These are phyloP conservation scores for Paecilomyces sp. DNA, from an alignment of 2,329 filamentous ascomycete species.

Conservation along the genomic window DNA sequence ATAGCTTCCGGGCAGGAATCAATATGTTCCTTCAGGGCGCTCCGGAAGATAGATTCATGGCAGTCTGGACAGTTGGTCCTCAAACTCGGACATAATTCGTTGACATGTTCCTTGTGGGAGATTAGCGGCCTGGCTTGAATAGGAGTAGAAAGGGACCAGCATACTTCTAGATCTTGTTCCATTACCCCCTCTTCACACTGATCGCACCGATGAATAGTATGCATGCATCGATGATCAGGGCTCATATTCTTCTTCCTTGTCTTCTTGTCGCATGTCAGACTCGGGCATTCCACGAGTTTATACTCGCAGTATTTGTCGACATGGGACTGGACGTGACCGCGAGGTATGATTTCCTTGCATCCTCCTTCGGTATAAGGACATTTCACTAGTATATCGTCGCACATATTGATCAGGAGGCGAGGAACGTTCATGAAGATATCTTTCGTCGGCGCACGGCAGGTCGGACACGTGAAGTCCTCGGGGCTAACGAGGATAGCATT, in stretches of 20 bases:
- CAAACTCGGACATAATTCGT: slow-evolving; percentile 28
- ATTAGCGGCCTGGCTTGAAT: slow-evolving; percentile 2
- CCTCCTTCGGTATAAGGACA: slow-evolving; percentile 51
- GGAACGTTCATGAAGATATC: slow-evolving; percentile 39
- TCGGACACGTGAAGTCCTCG: slow-evolving; percentile 45
- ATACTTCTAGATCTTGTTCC: slow-evolving; percentile 47
- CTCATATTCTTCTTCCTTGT: slow-evolving; percentile 51
- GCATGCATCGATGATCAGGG: slow-evolving; percentile 44
- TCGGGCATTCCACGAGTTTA: slow-evolving; percentile 47
- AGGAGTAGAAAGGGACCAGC: slow-evolving; percentile 7
- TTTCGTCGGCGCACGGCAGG: slow-evolving; percentile 44
- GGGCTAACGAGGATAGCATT: slow-evolving; percentile 23
- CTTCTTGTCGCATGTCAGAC: slow-evolving; percentile 42
- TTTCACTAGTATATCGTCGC: slow-evolving; percentile 53
- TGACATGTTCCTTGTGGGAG: slow-evolving; percentile 25
- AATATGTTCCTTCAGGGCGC: slow-evolving; percentile 27
- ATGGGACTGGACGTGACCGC: slow-evolving; percentile 53
- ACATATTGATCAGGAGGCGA: slow-evolving; percentile 53
- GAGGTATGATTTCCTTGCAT: slow-evolving; percentile 47
- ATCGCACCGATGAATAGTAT: slow-evolving; percentile 46
- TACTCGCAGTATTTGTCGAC: slow-evolving; percentile 55
- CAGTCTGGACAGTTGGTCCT: slow-evolving; percentile 32
- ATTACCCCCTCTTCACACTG: slow-evolving; percentile 48
- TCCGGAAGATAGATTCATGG: slow-evolving; percentile 22
- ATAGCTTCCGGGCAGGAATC: slow-evolving; percentile 30